These are phyloP conservation scores for Ophiosphaerella korrae DNA, from an alignment of 2,329 filamentous ascomycete species.

Conservation along the genomic window DNA sequence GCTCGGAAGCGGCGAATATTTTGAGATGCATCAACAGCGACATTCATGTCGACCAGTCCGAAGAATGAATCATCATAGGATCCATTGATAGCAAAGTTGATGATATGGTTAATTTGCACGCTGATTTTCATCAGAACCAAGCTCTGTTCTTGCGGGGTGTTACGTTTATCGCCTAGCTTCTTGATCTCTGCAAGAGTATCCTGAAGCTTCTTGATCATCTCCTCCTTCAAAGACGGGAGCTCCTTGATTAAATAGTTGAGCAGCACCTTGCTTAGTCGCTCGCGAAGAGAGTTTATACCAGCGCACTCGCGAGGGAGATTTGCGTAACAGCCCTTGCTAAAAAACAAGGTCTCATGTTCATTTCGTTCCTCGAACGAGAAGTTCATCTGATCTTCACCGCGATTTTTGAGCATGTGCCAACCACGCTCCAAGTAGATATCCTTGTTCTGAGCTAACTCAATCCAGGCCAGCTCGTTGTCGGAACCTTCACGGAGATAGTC, in stretches of 20 bases:
- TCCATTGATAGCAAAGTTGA: conserved; percentile 57
- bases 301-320: conserved; percentile 38
- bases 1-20: conserved; percentile 58
- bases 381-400: conserved; percentile 44
- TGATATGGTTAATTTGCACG: conserved; percentile 51
- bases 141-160: conserved; percentile 55
- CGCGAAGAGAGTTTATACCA: conserved; percentile 57
- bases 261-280: conserved; percentile 59
- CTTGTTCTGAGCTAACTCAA: conserved; percentile 46
- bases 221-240: conserved; percentile 40
- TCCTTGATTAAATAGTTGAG: conserved; percentile 42
- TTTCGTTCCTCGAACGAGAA: conserved; percentile 50
- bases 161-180: conserved; percentile 57
- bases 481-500: conserved; percentile 51
- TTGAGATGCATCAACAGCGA: conserved; percentile 19
- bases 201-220: conserved; percentile 36
- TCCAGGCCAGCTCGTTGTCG: conserved; percentile 48
- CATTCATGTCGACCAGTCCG: conserved; percentile 23
- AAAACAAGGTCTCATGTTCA: conserved; percentile 43
- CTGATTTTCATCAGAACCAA: conserved; percentile 56
- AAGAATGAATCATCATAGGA: conserved; percentile 61
- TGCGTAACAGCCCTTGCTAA: conserved; percentile 35
- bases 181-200: conserved; percentile 42
- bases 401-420: conserved; percentile 62
- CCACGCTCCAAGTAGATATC: conserved; percentile 51